Evolutionary conservation across 768 basidiomycete genomes (phyloP).

Genomic region (Leucosporidium yakuticum): DNA sequence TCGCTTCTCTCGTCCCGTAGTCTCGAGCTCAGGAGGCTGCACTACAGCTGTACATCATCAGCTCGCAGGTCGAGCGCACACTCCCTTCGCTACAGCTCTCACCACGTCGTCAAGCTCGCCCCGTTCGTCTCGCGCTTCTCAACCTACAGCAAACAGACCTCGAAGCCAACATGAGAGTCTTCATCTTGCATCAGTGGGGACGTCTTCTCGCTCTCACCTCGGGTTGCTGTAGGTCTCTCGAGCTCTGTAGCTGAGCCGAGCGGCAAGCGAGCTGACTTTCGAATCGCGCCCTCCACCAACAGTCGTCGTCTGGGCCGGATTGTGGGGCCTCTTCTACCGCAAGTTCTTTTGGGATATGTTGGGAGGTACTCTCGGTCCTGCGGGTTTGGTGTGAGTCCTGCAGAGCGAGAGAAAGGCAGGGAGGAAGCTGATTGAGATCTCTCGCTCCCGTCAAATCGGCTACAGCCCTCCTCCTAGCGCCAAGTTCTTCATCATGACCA

Average conservation of each 20-base stretch:
- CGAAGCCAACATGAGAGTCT: conserved; percentile 60
- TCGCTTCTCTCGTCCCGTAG: no score
- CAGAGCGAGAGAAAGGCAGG: no score
- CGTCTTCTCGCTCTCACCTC: conserved; percentile 47
- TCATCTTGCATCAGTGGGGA: conserved; percentile 74
- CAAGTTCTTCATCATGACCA: conserved; percentile 62
- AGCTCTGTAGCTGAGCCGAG: neutral
- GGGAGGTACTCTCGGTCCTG: conserved; percentile 57
- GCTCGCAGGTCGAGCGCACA: no score
- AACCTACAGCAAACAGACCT: no score
- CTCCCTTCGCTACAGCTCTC: no score
- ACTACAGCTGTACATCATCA: no score
- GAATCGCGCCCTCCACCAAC: conserved; percentile 24
- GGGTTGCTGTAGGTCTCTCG: conserved; percentile 35
- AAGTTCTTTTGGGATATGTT: conserved; percentile 97
- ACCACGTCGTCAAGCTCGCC: no score
- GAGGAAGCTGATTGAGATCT: neutral
- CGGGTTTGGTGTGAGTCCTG: conserved; percentile 37
- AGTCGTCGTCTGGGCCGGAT: conserved; percentile 75
- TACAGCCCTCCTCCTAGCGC: conserved; percentile 57
- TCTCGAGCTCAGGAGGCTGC: no score
- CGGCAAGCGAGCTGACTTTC: neutral
- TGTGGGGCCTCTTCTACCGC: conserved; percentile 75
- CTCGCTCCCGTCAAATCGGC: neutral
- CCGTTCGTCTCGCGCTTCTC: no score